Percentiles rank a stretch among this genome's conserved stretches.
Conservation (phyloP, 495 filamentous ascomycete genomes). For the Penicillium longicatenatum region DNA sequence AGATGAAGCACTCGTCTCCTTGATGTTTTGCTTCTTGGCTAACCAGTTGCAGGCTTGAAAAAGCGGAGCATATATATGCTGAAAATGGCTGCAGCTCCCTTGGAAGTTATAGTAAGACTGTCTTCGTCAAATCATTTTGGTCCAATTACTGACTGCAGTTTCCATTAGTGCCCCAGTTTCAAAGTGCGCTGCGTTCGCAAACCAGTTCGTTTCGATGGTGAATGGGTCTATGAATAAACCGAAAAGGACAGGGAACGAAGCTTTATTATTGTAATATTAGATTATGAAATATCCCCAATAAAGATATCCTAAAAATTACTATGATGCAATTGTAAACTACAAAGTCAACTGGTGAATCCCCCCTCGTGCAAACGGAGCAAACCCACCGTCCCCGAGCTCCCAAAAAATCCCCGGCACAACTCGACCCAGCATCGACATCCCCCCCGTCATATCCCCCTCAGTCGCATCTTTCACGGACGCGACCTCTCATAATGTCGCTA, state of each 20-base stretch:
- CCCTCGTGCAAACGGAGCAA: slow-evolving; percentile 50
- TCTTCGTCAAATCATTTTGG: not conserved
- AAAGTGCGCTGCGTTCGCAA: slow-evolving; percentile 22
- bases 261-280: not conserved
- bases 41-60: slow-evolving; percentile 29
- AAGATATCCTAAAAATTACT: not conserved
- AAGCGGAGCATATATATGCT: slow-evolving; percentile 37
- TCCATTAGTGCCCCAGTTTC: slow-evolving; percentile 38
- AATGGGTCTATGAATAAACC: not conserved
- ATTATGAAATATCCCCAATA: not conserved
- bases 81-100: slow-evolving; percentile 37
- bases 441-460: slow-evolving; percentile 22
- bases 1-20: slow-evolving; percentile 1
- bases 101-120: slow-evolving; percentile 32
- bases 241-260: not conserved
- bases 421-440: slow-evolving; percentile 28
- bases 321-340: not conserved
- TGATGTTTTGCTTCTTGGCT: not conserved
- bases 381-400: slow-evolving; percentile 39
- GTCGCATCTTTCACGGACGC: slow-evolving; percentile 30
- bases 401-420: slow-evolving; percentile 49
- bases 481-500: slow-evolving; percentile 75
- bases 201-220: slow-evolving; percentile 5
- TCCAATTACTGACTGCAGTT: slow-evolving; percentile 5
- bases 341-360: slow-evolving; percentile 30